Conservation (phyloP, 176 grass and related monocot species). For the Raddia distichophylla region DNA sequence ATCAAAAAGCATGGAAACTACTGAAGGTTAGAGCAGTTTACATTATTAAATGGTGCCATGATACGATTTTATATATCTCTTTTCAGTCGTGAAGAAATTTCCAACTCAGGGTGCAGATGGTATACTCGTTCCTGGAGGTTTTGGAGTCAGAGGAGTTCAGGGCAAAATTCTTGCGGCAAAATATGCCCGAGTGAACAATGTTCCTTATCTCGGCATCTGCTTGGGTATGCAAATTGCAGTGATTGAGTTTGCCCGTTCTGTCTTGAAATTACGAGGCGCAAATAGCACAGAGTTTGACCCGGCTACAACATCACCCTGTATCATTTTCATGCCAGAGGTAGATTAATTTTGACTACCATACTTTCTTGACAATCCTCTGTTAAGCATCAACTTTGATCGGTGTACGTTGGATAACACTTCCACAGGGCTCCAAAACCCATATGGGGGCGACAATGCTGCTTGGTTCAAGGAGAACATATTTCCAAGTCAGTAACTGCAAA, state of each 20-base stretch:
- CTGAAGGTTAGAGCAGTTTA: slow-evolving; percentile 66
- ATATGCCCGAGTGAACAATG: slow-evolving; percentile 83
- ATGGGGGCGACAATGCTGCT: slow-evolving; percentile 98
- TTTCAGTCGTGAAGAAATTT: slow-evolving; percentile 33
- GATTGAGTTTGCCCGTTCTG: slow-evolving; percentile 80
- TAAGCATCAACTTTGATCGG: slow-evolving; percentile 33
- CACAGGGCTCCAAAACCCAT: slow-evolving; percentile 90
- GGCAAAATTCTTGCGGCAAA: slow-evolving; percentile 98
- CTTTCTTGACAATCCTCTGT: not conserved
- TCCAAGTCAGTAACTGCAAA: slow-evolving; percentile 61
- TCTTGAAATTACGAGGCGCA: slow-evolving; percentile 77
- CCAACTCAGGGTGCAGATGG: slow-evolving; percentile 73
- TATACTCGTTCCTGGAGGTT: slow-evolving; percentile 94
- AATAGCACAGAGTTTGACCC: slow-evolving; percentile 94
- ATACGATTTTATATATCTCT: slow-evolving; percentile 17
- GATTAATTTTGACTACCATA: slow-evolving; percentile 4
- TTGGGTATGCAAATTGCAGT: slow-evolving; percentile 98
- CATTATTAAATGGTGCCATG: slow-evolving; percentile 33
- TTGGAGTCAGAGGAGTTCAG: slow-evolving; percentile 87
- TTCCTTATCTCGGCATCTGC: slow-evolving; percentile 96
- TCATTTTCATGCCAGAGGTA: slow-evolving; percentile 99
- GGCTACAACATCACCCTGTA: slow-evolving; percentile 62
- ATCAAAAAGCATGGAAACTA: slow-evolving; percentile 84
- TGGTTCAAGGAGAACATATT: slow-evolving; percentile 88
- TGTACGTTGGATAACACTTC: slow-evolving; percentile 34